These are phyloP conservation scores for Mycena galericulata DNA, from an alignment of 768 basidiomycete genomes.

Conservation along the genomic window DNA sequence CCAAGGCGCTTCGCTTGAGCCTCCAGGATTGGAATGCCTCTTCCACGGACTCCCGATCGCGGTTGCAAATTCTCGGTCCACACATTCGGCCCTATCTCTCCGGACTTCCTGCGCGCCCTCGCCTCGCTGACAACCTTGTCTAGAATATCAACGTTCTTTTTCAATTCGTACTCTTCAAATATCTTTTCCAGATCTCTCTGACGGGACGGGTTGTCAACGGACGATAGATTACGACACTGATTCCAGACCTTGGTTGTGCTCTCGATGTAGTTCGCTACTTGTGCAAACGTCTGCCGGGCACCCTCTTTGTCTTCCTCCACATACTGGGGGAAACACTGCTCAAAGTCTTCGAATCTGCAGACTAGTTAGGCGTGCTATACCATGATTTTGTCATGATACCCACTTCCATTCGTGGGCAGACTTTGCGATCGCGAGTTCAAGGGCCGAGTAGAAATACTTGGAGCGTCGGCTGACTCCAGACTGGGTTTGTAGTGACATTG, in stretches of 20 bases:
- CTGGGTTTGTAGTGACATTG: slow-evolving; percentile 22
- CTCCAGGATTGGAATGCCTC: slow-evolving; percentile 70
- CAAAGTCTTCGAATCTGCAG: slow-evolving; percentile 65
- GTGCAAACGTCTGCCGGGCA: slow-evolving; percentile 69
- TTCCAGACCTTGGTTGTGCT: slow-evolving; percentile 58
- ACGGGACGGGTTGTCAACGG: slow-evolving; percentile 2
- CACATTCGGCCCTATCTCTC: slow-evolving; percentile 61
- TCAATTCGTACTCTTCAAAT: slow-evolving; percentile 76
- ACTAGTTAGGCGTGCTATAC: neutral
- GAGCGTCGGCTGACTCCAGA: slow-evolving; percentile 60
- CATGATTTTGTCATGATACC: slow-evolving; percentile 38
- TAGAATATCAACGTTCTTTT: slow-evolving; percentile 76
- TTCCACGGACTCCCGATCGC: slow-evolving; percentile 69
- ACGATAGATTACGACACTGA: neutral
- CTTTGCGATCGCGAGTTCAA: slow-evolving; percentile 66
- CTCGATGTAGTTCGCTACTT: slow-evolving; percentile 80
- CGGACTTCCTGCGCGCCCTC: slow-evolving; percentile 63
- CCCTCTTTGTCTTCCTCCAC: slow-evolving; percentile 76
- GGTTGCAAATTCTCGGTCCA: slow-evolving; percentile 79
- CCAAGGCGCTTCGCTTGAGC: slow-evolving; percentile 54
- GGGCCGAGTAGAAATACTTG: slow-evolving; percentile 67
- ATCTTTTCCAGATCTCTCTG: slow-evolving; percentile 77
- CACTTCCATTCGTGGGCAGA: slow-evolving; percentile 72
- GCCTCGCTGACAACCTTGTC: slow-evolving; percentile 80
- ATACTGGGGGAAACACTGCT: slow-evolving; percentile 75